Conservation (phyloP, 2,329 filamentous ascomycete species). For the Xylariomycetidae sp. region DNA sequence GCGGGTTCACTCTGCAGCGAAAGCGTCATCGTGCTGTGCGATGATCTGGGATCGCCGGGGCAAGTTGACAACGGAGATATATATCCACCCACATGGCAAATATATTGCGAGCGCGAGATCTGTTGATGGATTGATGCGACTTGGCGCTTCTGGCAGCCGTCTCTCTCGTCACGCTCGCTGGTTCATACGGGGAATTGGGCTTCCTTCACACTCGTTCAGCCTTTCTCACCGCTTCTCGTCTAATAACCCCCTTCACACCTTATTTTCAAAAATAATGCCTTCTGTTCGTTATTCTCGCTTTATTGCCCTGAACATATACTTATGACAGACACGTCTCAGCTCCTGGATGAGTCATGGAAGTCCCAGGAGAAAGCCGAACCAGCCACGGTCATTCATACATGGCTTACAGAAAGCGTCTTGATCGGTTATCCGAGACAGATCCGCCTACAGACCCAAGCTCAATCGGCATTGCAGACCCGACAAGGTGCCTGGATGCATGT, state of each 20-base stretch:
- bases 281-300: constrained; percentile 12
- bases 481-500: too few relatives aligned
- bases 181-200: constrained; percentile 11
- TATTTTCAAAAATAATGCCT: constrained; percentile 19
- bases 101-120: constrained; percentile 14
- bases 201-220: constrained; percentile 19
- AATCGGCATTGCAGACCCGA: too few relatives aligned
- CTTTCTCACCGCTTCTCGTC: constrained; percentile 8
- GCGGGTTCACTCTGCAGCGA: constrained; percentile 5
- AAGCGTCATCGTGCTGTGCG: constrained; percentile 16
- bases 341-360: too few relatives aligned
- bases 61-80: too few relatives aligned
- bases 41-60: too few relatives aligned
- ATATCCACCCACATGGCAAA: constrained; percentile 19
- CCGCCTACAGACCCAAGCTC: too few relatives aligned
- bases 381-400: too few relatives aligned
- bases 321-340: constrained; percentile 11
- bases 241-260: constrained; percentile 6
- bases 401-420: too few relatives aligned
- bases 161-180: constrained; percentile 11
- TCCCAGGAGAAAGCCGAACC: too few relatives aligned
- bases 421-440: too few relatives aligned
- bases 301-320: constrained; percentile 13
- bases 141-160: constrained; percentile 8
- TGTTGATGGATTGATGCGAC: constrained; percentile 10